Evolutionary conservation across 805 yeast species (phyloP), one percentile per base, ranked within the genome.

Genomic region (Ogataea naganishii): DNA sequence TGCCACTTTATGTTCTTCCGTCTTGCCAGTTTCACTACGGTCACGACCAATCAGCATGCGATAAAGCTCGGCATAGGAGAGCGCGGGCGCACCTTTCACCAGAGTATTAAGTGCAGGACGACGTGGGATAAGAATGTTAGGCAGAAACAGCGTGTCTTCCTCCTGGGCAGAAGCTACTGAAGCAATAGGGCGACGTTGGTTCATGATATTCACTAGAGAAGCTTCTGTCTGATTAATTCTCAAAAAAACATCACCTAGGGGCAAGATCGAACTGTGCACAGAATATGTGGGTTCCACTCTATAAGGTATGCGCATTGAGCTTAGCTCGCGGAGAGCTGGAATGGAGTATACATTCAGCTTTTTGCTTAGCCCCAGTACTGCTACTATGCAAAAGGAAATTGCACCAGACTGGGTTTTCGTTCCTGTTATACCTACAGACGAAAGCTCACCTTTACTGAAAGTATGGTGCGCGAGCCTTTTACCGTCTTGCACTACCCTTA

Each of bases 41-140:
- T 73, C 71, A 0, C 77, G 78, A 1, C 96, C 96, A 5, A 81
- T 83, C 22, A 89, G 64, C 25, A 84, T 47, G 9, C 46, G 32
- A 35, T 80, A 78, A 30, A 92, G 61, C 37, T 83, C 94, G 1
- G 66, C 63, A 14, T 68, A 51, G 2, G 75, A 59, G n/a, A 79
- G 66, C 37, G 67, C 64, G 13, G 73, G 72, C 0, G 80, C 46
- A 3, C 96, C 96, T 40, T 79, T 73, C 6, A 92, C 83, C 92
- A 96, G 82, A 51, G 80, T 89, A 25, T 82, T 61, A 6, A 83
- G 73, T 4, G 72, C 65, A 3, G 98, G 99, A 27, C 97, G 66
- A 19, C 73, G 70, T 2, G 95, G 94, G 14, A 80, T 69, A 5
- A 68, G 58, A 26, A 80, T 64, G 37, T 74, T 70, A 16, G 72